Evolutionary conservation across 2,329 filamentous ascomycete species (phyloP).

Genomic region (Clarireedia homoeocarpa): DNA sequence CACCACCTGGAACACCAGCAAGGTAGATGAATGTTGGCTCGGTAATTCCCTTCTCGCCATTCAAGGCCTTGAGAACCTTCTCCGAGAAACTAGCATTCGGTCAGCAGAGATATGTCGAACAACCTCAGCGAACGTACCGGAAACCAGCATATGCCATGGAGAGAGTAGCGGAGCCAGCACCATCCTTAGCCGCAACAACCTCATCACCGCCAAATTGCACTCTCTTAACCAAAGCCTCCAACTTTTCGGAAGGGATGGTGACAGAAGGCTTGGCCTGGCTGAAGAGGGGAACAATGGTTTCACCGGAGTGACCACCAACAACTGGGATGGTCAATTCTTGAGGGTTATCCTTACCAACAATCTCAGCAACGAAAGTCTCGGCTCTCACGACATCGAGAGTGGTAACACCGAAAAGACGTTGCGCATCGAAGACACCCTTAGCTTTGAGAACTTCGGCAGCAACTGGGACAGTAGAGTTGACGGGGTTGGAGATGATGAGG

Average conservation of each 20-base stretch:
- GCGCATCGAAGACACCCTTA: conserved; percentile 95
- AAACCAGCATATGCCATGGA: conserved; percentile 98
- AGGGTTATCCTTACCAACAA: conserved; percentile 10
- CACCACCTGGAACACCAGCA: conserved; percentile 78
- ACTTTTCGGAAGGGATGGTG: conserved; percentile 51
- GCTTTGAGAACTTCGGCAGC: conserved; percentile 94
- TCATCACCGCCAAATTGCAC: conserved; percentile 99
- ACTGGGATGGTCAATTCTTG: conserved; percentile 68
- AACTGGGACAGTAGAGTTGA: conserved; percentile 99
- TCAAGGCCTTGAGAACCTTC: conserved; percentile 86
- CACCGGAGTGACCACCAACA: conserved; percentile 93
- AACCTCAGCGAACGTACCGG: conserved; percentile 49
- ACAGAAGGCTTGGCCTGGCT: conserved; percentile 78
- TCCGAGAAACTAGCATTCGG: conserved; percentile 67
- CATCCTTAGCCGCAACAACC: conserved; percentile 98
- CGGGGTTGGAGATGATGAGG: conserved; percentile 96
- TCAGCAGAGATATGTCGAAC: conserved; percentile 9
- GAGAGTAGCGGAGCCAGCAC: conserved; percentile 91
- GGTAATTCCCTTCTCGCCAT: conserved; percentile 86
- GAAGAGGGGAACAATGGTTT: conserved; percentile 96
- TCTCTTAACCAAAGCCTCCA: conserved; percentile 64
- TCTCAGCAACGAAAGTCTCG: conserved; percentile 90
- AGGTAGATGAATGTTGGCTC: conserved; percentile 97
- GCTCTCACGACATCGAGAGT: conserved; percentile 98
- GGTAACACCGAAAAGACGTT: conserved; percentile 98